phyloP scores from a whole-genome alignment of 2,329 filamentous ascomycete genomes.

The Trichophyton simii region DNA sequence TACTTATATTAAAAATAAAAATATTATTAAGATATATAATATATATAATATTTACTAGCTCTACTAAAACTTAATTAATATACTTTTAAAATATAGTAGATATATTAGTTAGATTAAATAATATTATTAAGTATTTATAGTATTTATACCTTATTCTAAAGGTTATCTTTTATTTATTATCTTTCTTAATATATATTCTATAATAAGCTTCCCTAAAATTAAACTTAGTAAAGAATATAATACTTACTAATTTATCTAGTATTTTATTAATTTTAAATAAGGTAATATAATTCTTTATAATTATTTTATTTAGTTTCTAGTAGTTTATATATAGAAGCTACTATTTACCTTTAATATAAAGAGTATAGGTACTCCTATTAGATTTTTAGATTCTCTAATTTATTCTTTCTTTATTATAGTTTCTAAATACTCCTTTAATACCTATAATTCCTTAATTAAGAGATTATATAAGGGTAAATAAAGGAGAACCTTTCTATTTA shows the following conservation, averaged over 20 bases:
- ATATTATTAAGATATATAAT: slow-evolving; percentile 4
- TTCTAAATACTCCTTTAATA: background rate
- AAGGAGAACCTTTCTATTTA: too few species aligned
- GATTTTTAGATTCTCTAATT: background rate
- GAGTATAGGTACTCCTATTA: background rate
- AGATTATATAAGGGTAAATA: too few species aligned
- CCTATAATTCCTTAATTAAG: too few species aligned
- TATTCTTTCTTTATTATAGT: background rate
- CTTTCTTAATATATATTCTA: slow-evolving; percentile 16
- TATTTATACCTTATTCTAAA: slow-evolving; percentile 13
- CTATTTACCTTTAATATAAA: background rate
- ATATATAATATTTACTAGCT: slow-evolving; percentile 11
- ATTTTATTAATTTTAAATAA: slow-evolving; percentile 19
- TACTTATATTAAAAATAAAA: slow-evolving; percentile 8
- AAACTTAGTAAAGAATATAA: slow-evolving; percentile 15
- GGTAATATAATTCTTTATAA: slow-evolving; percentile 20
- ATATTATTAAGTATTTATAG: slow-evolving; percentile 21
- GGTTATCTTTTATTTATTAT: slow-evolving; percentile 13
- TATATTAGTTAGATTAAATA: slow-evolving; percentile 19
- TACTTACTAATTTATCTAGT: slow-evolving; percentile 13
- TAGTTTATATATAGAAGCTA: slow-evolving; percentile 23
- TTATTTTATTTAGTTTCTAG: slow-evolving; percentile 20
- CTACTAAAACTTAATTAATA: background rate
- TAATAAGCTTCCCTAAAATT: slow-evolving; percentile 18
- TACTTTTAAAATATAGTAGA: slow-evolving; percentile 12